A percentile compares a stretch with the other conserved stretches of the same genome.
phyloP scores from a whole-genome alignment of 1,284 basidiomycete species.

The Clitocybe nebularis region DNA sequence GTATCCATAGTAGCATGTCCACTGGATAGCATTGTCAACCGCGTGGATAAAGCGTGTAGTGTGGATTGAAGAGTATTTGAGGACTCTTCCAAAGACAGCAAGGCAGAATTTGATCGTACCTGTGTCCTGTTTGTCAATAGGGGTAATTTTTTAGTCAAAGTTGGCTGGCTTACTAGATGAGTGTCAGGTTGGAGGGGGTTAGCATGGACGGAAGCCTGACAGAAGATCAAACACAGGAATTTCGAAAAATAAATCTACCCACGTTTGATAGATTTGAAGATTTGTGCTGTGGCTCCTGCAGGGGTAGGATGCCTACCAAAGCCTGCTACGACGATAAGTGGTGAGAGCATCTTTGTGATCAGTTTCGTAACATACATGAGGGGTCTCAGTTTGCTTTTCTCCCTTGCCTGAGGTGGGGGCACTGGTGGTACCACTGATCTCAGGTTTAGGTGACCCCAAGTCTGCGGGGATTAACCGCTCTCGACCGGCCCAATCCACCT shows the following conservation, averaged over 20 bases:
- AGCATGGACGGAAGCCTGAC: too few relatives aligned
- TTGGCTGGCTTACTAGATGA: too few relatives aligned
- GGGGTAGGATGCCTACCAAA: neutral
- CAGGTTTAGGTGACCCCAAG: neutral
- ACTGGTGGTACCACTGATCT: neutral
- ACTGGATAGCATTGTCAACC: constrained; percentile 42
- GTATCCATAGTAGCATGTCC: constrained; percentile 40
- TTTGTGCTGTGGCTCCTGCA: neutral
- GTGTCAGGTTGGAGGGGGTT: too few relatives aligned
- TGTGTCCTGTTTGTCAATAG: too few relatives aligned
- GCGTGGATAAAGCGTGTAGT: constrained; percentile 50
- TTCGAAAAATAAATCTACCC: too few relatives aligned
- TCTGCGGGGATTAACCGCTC: constrained; percentile 40
- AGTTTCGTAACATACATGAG: constrained; percentile 9
- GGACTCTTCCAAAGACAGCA: constrained; percentile 13
- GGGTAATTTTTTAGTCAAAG: neutral
- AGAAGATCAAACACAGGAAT: too few relatives aligned
- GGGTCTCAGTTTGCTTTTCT: constrained; percentile 1
- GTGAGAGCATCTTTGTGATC: too few relatives aligned
- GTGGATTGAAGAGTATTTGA: constrained; percentile 47
- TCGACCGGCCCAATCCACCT: constrained; percentile 46
- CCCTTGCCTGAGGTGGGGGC: constrained; percentile 1
- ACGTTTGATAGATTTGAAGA: too few relatives aligned
- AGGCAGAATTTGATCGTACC: constrained; percentile 2
- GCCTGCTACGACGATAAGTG: neutral